Conservation (phyloP, 345 rosid genomes). For the Pistacia integerrima region DNA sequence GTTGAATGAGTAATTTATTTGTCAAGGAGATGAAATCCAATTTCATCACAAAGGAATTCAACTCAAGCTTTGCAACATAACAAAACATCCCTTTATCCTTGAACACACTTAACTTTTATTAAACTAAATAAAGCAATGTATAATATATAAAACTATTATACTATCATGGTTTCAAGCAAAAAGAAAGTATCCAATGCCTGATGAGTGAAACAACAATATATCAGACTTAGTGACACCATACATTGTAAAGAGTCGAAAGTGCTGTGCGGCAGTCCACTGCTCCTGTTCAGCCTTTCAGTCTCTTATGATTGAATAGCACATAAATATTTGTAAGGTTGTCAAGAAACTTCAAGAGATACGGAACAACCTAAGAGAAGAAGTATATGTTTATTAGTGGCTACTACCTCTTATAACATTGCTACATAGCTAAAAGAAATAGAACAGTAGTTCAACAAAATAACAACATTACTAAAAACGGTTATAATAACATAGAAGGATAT, state of each 20-base stretch:
- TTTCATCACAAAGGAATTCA: background rate
- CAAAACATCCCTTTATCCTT: background rate
- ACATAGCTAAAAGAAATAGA: background rate
- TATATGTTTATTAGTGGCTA: background rate
- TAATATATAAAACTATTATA: background rate
- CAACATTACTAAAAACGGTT: background rate
- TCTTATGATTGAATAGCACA: conserved; percentile 96
- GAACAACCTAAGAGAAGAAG: conserved; percentile 69
- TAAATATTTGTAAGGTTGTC: conserved; percentile 95
- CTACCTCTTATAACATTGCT: background rate
- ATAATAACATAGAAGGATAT: background rate
- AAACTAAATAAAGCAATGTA: background rate
- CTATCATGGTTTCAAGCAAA: background rate
- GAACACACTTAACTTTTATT: background rate
- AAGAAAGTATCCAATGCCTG: background rate
- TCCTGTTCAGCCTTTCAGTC: conserved; percentile 93
- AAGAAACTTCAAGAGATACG: conserved; percentile 88
- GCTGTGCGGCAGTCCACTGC: conserved; percentile 88
- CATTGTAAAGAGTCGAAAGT: conserved; percentile 89
- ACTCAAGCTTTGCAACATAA: background rate
- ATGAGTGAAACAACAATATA: conserved; percentile 13
- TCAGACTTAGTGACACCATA: conserved; percentile 33
- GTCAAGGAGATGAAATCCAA: no score
- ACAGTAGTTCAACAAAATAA: background rate
- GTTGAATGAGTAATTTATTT: no score